Percentiles rank a stretch among this genome's conserved stretches.
Evolutionary conservation across 177 flowering plant genomes (phyloP).

Genomic region (Vitis hybrid): DNA sequence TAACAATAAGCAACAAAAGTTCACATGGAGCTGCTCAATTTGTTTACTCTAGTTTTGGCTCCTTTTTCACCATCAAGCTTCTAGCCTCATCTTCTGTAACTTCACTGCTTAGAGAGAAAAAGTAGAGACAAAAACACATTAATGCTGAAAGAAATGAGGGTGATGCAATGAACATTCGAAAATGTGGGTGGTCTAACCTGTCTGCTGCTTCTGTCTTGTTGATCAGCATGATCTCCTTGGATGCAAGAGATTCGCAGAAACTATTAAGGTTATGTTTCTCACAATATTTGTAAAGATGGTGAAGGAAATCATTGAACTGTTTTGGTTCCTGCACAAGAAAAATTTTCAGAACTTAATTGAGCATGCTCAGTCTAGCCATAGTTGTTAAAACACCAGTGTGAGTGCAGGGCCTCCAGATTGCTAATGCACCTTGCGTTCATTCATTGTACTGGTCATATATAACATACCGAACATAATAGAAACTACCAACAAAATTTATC

Average conservation of each 20-base stretch:
- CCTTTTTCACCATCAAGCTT: constrained; percentile 44
- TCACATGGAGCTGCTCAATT: neutral
- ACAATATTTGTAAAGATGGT: constrained; percentile 43
- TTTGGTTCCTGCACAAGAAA: constrained; percentile 63
- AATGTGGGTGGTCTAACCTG: constrained; percentile 42
- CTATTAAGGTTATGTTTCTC: constrained; percentile 37
- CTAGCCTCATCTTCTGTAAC: constrained; percentile 60
- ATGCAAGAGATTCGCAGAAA: constrained; percentile 54
- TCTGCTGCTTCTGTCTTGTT: constrained; percentile 73
- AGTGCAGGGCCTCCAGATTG: too few species aligned
- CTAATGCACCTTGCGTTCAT: too few species aligned
- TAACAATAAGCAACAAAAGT: too few species aligned
- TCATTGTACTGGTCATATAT: too few species aligned
- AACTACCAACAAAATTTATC: neutral
- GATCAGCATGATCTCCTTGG: constrained; percentile 53
- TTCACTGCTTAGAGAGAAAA: constrained; percentile 44
- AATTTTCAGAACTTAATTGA: neutral
- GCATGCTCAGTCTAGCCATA: neutral
- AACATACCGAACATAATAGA: neutral
- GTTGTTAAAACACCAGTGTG: neutral
- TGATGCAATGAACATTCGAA: neutral
- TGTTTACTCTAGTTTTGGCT: constrained; percentile 26
- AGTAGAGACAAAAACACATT: neutral
- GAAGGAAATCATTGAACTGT: constrained; percentile 75
- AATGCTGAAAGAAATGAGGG: neutral